Conservation (phyloP, 2,329 filamentous ascomycete genomes). For the Arachnopeziza araneosa region DNA sequence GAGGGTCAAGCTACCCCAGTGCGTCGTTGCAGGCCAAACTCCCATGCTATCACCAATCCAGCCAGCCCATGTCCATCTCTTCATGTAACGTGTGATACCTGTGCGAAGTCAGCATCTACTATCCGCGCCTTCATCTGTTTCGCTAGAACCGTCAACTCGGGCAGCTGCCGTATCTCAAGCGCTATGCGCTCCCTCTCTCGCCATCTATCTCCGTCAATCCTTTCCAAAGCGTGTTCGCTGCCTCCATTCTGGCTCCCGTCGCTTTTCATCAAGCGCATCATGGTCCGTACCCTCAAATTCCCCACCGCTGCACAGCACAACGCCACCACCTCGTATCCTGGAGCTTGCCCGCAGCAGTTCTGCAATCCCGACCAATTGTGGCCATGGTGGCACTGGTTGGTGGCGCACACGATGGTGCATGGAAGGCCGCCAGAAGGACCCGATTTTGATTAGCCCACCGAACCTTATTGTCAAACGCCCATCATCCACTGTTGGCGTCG, state of each 20-base stretch:
- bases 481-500: not conserved
- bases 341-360: not conserved
- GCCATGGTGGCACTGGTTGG: not conserved
- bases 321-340: not conserved
- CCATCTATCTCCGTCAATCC: not conserved
- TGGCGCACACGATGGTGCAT: not conserved
- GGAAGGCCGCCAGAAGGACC: not conserved
- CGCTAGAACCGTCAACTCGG: not conserved
- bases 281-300: not conserved
- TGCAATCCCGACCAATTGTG: not conserved
- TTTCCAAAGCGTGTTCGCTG: not conserved
- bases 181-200: too few species aligned
- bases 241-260: not conserved
- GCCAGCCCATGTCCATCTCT: slow-evolving; percentile 11
- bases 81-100: slow-evolving; percentile 23
- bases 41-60: not conserved
- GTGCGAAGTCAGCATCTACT: not conserved
- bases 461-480: not conserved
- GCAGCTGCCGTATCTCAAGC: not conserved
- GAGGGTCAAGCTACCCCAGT: slow-evolving; percentile 4
- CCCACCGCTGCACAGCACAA: not conserved
- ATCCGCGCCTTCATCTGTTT: not conserved
- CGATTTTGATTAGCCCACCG: not conserved
- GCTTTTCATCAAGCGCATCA: not conserved
- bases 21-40: slow-evolving; percentile 17